Evolutionary conservation across 805 yeast species (phyloP).

Genomic region (Kazachstania psychrophila): DNA sequence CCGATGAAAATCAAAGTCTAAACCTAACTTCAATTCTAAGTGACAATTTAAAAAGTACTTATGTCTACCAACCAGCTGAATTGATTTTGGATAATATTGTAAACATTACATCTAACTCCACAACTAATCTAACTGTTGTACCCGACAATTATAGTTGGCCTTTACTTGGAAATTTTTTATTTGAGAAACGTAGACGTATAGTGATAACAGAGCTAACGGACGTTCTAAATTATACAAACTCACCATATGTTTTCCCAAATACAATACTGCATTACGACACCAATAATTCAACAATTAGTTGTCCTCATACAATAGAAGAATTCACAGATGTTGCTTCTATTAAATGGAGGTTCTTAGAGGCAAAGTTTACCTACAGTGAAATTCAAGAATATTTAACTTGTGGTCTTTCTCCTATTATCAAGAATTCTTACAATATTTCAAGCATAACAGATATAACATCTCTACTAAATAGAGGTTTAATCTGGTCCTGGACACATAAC

Average conservation of each 20-base stretch:
- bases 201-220: constrained; percentile 30
- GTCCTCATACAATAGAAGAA: constrained; percentile 14
- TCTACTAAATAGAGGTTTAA: constrained; percentile 28
- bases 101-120: neutral
- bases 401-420: constrained; percentile 64
- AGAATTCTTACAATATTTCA: constrained; percentile 22
- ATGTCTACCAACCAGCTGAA: constrained; percentile 27
- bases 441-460: constrained; percentile 24
- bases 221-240: constrained; percentile 22
- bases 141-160: constrained; percentile 25
- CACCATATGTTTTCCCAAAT: constrained; percentile 26
- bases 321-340: constrained; percentile 10
- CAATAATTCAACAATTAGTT: constrained; percentile 14
- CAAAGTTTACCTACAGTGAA: constrained; percentile 35
- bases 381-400: constrained; percentile 36
- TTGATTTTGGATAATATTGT: constrained; percentile 15
- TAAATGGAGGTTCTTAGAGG: constrained; percentile 36
- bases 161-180: constrained; percentile 30
- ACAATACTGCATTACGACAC: constrained; percentile 15
- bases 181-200: constrained; percentile 29
- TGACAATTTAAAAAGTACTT: constrained; percentile 9
- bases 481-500: constrained; percentile 70
- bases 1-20: neutral
- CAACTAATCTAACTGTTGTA: neutral
- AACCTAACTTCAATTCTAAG: constrained; percentile 19